phyloP scores from a whole-genome alignment of 805 yeast species.

The Cyberlindnera bimundalis region DNA sequence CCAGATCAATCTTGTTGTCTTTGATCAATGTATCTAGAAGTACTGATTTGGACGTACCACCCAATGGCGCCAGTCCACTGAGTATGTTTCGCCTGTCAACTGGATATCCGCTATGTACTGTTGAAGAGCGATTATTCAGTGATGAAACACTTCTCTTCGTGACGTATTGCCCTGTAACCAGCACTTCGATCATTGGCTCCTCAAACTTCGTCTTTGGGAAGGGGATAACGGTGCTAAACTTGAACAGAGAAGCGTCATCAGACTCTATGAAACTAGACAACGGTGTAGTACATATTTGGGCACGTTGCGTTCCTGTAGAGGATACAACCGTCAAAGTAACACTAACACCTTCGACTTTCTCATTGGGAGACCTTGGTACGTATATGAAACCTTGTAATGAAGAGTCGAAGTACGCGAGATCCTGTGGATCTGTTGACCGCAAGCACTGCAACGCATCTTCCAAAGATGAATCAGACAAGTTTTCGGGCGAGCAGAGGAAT shows the following conservation, averaged over 20 bases:
- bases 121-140: neutral
- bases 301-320: neutral
- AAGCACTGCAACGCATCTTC: neutral
- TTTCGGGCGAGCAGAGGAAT: neutral
- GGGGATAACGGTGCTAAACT: constrained; percentile 15
- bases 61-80: constrained; percentile 15
- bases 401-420: constrained; percentile 13
- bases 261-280: neutral
- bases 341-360: neutral
- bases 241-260: constrained; percentile 6
- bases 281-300: neutral
- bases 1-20: constrained; percentile 14
- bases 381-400: constrained; percentile 5
- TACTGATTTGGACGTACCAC: constrained; percentile 3
- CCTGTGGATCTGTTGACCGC: constrained; percentile 1
- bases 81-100: constrained; percentile 23
- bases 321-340: neutral
- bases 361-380: neutral
- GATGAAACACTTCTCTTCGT: neutral
- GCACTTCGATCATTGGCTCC: constrained; percentile 17
- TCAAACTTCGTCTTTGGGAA: constrained; percentile 25
- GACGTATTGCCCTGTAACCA: constrained; percentile 3
- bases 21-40: constrained; percentile 20
- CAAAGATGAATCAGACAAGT: neutral
- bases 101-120: constrained; percentile 13